phyloP scores from a whole-genome alignment of 1,284 basidiomycete species.

The Meira nashicola region DNA sequence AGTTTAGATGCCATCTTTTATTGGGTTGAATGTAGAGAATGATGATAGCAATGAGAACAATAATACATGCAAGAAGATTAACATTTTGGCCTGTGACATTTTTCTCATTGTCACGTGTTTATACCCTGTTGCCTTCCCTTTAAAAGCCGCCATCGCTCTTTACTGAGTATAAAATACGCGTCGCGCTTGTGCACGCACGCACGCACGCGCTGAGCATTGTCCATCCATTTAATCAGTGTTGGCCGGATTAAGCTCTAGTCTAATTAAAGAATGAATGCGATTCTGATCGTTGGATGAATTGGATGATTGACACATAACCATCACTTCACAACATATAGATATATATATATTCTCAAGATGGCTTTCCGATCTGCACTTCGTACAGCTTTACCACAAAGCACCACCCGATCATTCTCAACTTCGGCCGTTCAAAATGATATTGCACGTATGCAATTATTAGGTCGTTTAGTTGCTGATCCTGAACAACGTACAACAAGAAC shows the following conservation, averaged over 20 bases:
- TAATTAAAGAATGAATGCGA: no score
- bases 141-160: background rate
- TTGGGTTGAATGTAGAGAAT: background rate
- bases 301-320: no score
- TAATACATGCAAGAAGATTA: background rate
- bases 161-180: background rate
- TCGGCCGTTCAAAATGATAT: constrained; percentile 29
- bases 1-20: background rate
- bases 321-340: no score
- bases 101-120: background rate
- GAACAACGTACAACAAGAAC: constrained; percentile 42
- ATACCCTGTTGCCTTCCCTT: background rate
- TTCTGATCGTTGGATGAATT: no score
- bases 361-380: background rate
- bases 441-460: constrained; percentile 47
- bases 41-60: background rate
- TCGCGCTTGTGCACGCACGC: background rate
- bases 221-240: no score
- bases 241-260: no score
- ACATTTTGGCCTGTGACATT: background rate
- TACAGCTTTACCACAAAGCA: background rate
- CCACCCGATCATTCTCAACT: constrained; percentile 35
- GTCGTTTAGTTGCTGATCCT: constrained; percentile 45
- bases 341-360: background rate
- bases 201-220: no score